phyloP scores from a whole-genome alignment of 1,139 yeast species.

The Debaryomyces robertsiae region DNA sequence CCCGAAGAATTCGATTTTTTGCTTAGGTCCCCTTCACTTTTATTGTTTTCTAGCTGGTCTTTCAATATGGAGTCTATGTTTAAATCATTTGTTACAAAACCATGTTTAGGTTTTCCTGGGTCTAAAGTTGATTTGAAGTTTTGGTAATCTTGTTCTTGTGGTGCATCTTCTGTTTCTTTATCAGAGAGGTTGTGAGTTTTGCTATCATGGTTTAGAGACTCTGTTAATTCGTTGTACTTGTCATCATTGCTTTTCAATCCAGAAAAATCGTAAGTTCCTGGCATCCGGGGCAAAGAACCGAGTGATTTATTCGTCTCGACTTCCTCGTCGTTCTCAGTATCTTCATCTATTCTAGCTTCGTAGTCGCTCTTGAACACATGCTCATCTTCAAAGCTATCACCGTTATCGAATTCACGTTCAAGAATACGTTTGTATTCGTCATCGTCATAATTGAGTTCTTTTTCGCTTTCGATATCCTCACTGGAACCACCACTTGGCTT shows the following conservation, averaged over 20 bases:
- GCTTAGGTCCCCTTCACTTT: constrained; percentile 4
- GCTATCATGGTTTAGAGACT: constrained; percentile 18
- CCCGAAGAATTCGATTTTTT: constrained; percentile 12
- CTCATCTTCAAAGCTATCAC: background rate
- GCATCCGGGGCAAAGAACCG: constrained; percentile 53
- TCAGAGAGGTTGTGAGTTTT: constrained; percentile 9
- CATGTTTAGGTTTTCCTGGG: constrained; percentile 39
- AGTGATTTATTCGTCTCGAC: constrained; percentile 10
- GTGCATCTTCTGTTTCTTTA: background rate
- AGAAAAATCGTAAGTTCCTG: constrained; percentile 61
- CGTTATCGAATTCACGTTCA: constrained; percentile 1
- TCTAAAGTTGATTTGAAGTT: constrained; percentile 36
- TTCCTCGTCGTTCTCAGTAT: constrained; percentile 4
- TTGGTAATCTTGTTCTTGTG: constrained; percentile 15
- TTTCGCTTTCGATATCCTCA: background rate
- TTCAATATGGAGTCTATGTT: constrained; percentile 14
- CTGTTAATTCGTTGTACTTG: constrained; percentile 25
- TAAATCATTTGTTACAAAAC: constrained; percentile 2
- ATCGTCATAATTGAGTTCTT: constrained; percentile 2
- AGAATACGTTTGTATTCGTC: background rate
- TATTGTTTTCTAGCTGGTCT: constrained; percentile 1
- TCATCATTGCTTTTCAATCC: constrained; percentile 39
- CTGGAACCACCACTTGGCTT: background rate
- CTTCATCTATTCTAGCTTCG: background rate
- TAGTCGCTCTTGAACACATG: background rate